Percentiles rank a stretch among this genome's conserved stretches.
Evolutionary conservation across 371 early-diverging fungal species (phyloP).

Genomic region (Syncephalis plumigaleata): DNA sequence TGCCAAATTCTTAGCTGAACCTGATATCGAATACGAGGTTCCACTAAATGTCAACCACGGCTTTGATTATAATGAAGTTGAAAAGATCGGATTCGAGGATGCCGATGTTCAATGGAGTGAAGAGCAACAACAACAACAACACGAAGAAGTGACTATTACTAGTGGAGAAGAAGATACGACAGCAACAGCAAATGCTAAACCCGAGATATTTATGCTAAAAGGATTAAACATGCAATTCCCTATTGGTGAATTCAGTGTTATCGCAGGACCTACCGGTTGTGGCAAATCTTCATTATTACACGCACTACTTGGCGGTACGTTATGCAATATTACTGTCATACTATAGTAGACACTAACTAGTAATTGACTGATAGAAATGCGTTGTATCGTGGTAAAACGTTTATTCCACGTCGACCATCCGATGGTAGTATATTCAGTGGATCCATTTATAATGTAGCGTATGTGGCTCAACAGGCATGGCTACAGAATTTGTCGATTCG

Average conservation of each 20-base stretch:
- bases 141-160: constrained; percentile 25
- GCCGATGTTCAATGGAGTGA: constrained; percentile 24
- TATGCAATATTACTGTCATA: constrained; percentile 12
- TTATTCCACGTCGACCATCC: constrained; percentile 17
- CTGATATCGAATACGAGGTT: constrained; percentile 16
- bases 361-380: too few relatives aligned
- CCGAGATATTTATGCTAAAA: constrained; percentile 18
- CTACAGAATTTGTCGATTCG: constrained; percentile 66
- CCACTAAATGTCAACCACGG: too few relatives aligned
- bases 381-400: constrained; percentile 15
- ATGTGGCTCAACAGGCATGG: constrained; percentile 74
- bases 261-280: constrained; percentile 37
- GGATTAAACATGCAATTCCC: constrained; percentile 33
- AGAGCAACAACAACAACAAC: constrained; percentile 12
- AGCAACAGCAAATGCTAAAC: constrained; percentile 11
- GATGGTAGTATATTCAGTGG: constrained; percentile 8
- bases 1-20: constrained; percentile 27
- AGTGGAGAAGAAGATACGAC: too few relatives aligned
- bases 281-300: constrained; percentile 49
- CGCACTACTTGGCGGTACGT: constrained; percentile 48
- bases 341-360: too few relatives aligned
- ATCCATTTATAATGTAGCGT: constrained; percentile 40
- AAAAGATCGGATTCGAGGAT: constrained; percentile 22
- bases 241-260: constrained; percentile 28
- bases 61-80: constrained; percentile 4